Evolutionary conservation across 495 filamentous ascomycete species (phyloP).

Genomic region (Neurospora sp.): DNA sequence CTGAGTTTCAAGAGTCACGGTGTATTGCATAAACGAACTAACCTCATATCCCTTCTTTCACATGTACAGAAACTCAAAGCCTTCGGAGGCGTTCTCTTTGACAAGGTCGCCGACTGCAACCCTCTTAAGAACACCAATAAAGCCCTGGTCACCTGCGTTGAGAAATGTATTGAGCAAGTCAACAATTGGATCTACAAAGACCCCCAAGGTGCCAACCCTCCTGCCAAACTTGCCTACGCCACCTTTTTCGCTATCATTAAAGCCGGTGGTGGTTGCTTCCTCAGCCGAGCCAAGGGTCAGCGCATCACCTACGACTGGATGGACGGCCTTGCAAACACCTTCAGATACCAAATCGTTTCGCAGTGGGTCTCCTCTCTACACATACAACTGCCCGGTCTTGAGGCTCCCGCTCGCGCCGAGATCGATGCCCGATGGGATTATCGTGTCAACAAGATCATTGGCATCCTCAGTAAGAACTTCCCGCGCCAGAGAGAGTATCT

Average conservation of each 20-base stretch:
- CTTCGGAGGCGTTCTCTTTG: too few species aligned
- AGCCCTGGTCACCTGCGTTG: background rate
- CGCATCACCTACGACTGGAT: conserved; percentile 12
- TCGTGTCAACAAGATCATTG: background rate
- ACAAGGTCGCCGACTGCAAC: background rate
- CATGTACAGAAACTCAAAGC: too few species aligned
- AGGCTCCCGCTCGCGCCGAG: background rate
- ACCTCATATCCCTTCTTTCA: too few species aligned
- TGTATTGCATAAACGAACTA: too few species aligned
- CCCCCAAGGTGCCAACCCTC: background rate
- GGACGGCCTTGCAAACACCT: conserved; percentile 1
- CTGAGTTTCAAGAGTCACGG: too few species aligned
- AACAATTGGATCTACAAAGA: conserved; percentile 9
- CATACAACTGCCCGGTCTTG: background rate
- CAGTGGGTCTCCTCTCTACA: background rate
- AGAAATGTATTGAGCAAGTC: background rate
- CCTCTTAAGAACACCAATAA: background rate
- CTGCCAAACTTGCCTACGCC: background rate
- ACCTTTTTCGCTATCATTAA: conserved; percentile 12
- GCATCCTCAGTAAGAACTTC: background rate
- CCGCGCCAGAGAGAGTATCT: conserved; percentile 1
- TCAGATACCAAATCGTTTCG: conserved; percentile 1
- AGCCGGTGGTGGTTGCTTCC: conserved; percentile 6
- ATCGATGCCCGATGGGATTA: conserved; percentile 2
- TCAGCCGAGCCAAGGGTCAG: background rate